Evolutionary conservation across 768 basidiomycete genomes (phyloP), one percentile per base, ranked within the genome.

Genomic region (Chiua virens): DNA sequence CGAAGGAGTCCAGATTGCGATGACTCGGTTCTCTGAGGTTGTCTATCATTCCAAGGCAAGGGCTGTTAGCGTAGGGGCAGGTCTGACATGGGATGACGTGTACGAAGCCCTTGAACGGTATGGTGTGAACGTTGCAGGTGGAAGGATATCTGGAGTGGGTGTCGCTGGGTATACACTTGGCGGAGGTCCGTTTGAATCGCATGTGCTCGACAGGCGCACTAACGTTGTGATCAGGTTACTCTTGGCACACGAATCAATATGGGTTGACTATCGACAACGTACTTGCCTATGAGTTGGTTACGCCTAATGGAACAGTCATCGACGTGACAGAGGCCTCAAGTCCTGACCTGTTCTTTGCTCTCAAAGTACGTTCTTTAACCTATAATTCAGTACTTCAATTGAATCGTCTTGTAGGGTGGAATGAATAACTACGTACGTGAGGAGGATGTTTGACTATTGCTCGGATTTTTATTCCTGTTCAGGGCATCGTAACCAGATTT

Each of bases 21-120:
- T 83, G 80, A 59, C 53, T 20, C 63, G 71, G 0, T 82, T 83
- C 59, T 70, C 69, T 6, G 60, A 75, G 5, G 68, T 81, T 13
- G 65, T 52, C 2, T 81, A 80, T 45, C 57, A 79, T 34, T 48
- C 64, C 1, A 51, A 51, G 1, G 56, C 70, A 0, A 66, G 75
- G 49, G 78, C 74, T 0, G 80, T 61, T 1, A 67, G 65, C 8
- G 42, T 75, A 22, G 73, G 69, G 11, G 57, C 70, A 1, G 72
- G 74, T 9, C 60, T 81, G 5, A 68, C 80, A 17, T 87, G 83
- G 84, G 83, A 86, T 58, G 77, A 83, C 42, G 82, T 78, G 69
- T 86, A 85, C 53, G 68, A 65, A 7, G 36, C 22, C 8, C 70
- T 85, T 1, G 72, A 64, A 4, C 79, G 76, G 0, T 56, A 71